Percentiles rank a stretch among this genome's conserved stretches.
phyloP scores from a whole-genome alignment of 768 basidiomycete genomes.

The Tulasnella sp. region DNA sequence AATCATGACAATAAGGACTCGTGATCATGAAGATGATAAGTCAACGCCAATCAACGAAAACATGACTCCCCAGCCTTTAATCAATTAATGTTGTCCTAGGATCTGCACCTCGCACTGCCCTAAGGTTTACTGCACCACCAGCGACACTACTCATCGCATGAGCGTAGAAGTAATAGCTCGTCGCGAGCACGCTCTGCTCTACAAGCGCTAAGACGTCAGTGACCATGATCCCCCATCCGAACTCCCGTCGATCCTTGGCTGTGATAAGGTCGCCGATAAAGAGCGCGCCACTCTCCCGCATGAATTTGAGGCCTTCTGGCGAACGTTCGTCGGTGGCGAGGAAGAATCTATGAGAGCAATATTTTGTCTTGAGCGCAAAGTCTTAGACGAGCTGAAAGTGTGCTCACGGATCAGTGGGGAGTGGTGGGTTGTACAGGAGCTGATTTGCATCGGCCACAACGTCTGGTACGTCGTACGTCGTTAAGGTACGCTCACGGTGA shows the following conservation, averaged over 20 bases:
- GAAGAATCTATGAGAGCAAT: constrained; percentile 20
- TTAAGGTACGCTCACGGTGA: background rate
- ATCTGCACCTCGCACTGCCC: constrained; percentile 10
- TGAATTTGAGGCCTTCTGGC: constrained; percentile 25
- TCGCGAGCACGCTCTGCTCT: constrained; percentile 21
- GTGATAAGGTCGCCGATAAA: constrained; percentile 35
- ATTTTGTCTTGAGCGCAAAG: background rate
- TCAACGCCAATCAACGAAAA: too few species aligned
- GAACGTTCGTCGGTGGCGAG: constrained; percentile 34
- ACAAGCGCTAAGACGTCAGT: constrained; percentile 22
- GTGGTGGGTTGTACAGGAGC: constrained; percentile 11
- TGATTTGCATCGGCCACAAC: constrained; percentile 14
- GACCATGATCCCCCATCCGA: constrained; percentile 20
- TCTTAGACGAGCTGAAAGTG: background rate
- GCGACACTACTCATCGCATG: constrained; percentile 19
- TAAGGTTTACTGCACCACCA: constrained; percentile 13
- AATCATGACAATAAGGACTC: too few species aligned
- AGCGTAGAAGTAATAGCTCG: constrained; percentile 19
- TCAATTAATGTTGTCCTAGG: constrained; percentile 4
- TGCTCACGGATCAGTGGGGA: constrained; percentile 18
- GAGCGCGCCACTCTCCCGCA: constrained; percentile 31
- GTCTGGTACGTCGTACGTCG: constrained; percentile 12
- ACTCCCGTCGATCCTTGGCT: constrained; percentile 27
- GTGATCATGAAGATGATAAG: too few species aligned
- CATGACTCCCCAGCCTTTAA: too few species aligned